A percentile compares a stretch with the other conserved stretches of the same genome.
These are phyloP conservation scores for Melanogaster broomeanus DNA, from an alignment of 768 basidiomycete genomes.

Conservation along the genomic window DNA sequence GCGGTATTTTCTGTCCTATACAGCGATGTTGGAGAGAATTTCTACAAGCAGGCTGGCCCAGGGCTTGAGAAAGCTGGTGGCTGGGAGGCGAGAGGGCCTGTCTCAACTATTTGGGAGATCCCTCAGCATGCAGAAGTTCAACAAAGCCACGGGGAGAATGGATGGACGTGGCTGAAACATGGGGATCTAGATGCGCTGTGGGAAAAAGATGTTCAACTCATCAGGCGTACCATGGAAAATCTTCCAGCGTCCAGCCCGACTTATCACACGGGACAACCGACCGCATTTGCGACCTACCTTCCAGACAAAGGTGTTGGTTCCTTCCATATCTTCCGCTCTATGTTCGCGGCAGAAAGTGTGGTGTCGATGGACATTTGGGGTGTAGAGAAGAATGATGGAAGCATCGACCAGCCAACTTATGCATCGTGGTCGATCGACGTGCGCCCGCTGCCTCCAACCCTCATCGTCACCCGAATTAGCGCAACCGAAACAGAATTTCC, in stretches of 20 bases:
- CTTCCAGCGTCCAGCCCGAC: slow-evolving; percentile 5
- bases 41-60: slow-evolving; percentile 47
- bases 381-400: slow-evolving; percentile 11
- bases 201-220: slow-evolving; percentile 40
- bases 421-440: slow-evolving; percentile 50
- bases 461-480: slow-evolving; percentile 48
- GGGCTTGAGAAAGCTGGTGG: slow-evolving; percentile 33
- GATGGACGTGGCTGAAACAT: slow-evolving; percentile 36
- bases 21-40: slow-evolving; percentile 50
- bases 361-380: slow-evolving; percentile 22
- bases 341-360: slow-evolving; percentile 11
- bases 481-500: slow-evolving; percentile 32
- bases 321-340: slow-evolving; percentile 39
- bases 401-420: slow-evolving; percentile 19
- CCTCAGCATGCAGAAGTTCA: slow-evolving; percentile 2
- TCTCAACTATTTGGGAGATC: slow-evolving; percentile 45
- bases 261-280: slow-evolving; percentile 10
- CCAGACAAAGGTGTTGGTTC: slow-evolving; percentile 50
- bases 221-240: slow-evolving; percentile 34
- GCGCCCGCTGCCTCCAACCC: slow-evolving; percentile 28
- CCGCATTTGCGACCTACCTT: slow-evolving; percentile 39
- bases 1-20: slow-evolving; percentile 52
- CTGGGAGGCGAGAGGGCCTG: slow-evolving; percentile 42
- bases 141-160: not conserved
- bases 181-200: slow-evolving; percentile 39